Percentiles rank a stretch among this genome's conserved stretches.
Evolutionary conservation across 78 protist species (phyloP).

Genomic region (Dictyostelium capitatum): DNA sequence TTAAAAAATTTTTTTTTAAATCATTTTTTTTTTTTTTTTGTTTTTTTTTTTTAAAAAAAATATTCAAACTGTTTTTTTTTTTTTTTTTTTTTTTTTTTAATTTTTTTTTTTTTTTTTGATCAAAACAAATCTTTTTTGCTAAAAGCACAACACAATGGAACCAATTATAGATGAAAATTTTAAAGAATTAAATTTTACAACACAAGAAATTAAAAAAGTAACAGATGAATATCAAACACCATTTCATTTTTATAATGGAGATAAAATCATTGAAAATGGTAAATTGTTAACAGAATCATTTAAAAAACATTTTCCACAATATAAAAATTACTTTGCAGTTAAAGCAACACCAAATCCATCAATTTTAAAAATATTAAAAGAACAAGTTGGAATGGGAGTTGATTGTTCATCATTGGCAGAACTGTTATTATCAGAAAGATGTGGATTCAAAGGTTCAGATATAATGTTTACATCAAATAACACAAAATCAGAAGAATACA

Average conservation of each 20-base stretch:
- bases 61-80: neutral
- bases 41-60: neutral
- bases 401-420: conserved; percentile 75
- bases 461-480: conserved; percentile 75
- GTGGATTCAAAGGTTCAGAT: conserved; percentile 62
- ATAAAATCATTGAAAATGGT: conserved; percentile 49
- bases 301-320: conserved; percentile 31
- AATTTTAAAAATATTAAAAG: conserved; percentile 32
- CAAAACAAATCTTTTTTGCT: neutral
- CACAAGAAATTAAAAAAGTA: conserved; percentile 27
- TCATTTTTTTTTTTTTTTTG: too few species aligned
- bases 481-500: conserved; percentile 60
- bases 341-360: conserved; percentile 78
- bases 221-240: conserved; percentile 30
- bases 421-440: conserved; percentile 44
- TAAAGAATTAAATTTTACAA: conserved; percentile 31
- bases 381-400: conserved; percentile 72
- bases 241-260: conserved; percentile 70
- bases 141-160: too few species aligned
- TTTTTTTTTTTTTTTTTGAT: neutral
- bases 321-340: conserved; percentile 67
- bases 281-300: neutral
- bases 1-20: too few species aligned
- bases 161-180: neutral
- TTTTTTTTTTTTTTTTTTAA: neutral